A percentile compares a stretch with the other conserved stretches of the same genome.
Evolutionary conservation across 1,139 yeast species (phyloP).

Genomic region (Geotrichum aggregatum): DNA sequence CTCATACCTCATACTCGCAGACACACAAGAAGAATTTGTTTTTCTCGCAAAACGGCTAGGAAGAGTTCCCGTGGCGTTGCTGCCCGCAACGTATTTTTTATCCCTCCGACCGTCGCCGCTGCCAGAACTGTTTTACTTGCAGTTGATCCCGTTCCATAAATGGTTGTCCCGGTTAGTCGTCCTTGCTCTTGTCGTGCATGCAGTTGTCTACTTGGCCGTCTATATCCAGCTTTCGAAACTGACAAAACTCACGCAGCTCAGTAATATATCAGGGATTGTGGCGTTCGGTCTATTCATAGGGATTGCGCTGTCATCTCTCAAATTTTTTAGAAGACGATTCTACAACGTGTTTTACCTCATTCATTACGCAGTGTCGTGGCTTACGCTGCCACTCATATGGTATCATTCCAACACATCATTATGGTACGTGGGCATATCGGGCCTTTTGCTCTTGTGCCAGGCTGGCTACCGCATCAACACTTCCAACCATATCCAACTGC

Average conservation of each 20-base stretch:
- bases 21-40: slow-evolving; percentile 48
- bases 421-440: slow-evolving; percentile 42
- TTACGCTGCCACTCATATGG: slow-evolving; percentile 55
- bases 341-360: slow-evolving; percentile 59
- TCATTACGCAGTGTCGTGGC: slow-evolving; percentile 69
- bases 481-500: slow-evolving; percentile 40
- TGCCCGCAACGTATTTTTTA: slow-evolving; percentile 67
- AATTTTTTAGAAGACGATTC: slow-evolving; percentile 50
- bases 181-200: slow-evolving; percentile 59
- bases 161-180: slow-evolving; percentile 79
- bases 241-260: slow-evolving; percentile 47
- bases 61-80: slow-evolving; percentile 65
- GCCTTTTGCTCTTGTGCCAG: slow-evolving; percentile 33
- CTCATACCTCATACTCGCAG: slow-evolving; percentile 24
- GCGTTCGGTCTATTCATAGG: slow-evolving; percentile 58
- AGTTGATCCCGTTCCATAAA: slow-evolving; percentile 75
- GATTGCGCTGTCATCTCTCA: slow-evolving; percentile 59
- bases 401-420: slow-evolving; percentile 66
- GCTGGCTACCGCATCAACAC: slow-evolving; percentile 37
- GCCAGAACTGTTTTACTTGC: slow-evolving; percentile 65
- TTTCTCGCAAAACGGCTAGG: slow-evolving; percentile 75
- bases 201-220: slow-evolving; percentile 54
- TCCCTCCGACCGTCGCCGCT: slow-evolving; percentile 74
- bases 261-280: slow-evolving; percentile 61
- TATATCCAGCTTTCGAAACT: slow-evolving; percentile 50